Conservation (phyloP, 2,329 filamentous ascomycete species). For the Cladophialophora psammophila region DNA sequence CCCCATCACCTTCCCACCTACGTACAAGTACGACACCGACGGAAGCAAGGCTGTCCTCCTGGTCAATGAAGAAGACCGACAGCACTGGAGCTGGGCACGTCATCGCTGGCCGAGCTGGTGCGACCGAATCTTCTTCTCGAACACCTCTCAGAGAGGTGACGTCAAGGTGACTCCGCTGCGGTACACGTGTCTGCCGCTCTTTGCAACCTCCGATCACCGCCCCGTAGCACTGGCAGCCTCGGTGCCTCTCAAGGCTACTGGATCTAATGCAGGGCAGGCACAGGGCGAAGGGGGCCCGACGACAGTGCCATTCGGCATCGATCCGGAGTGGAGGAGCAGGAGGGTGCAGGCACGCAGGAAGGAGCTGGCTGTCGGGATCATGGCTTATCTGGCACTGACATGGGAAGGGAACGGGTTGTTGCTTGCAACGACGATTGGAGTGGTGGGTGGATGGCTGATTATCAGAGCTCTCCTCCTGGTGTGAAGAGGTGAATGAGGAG, state of each 20-base stretch:
- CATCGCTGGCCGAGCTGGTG: constrained; percentile 94
- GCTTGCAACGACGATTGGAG: constrained; percentile 49
- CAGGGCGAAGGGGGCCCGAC: constrained; percentile 39
- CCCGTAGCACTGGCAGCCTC: constrained; percentile 76
- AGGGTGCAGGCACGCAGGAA: constrained; percentile 62
- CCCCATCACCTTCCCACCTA: constrained; percentile 80
- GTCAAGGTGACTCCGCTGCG: constrained; percentile 60
- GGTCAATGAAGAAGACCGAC: constrained; percentile 44
- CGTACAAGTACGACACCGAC: constrained; percentile 81
- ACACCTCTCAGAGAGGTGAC: constrained; percentile 60
- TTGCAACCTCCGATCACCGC: constrained; percentile 86
- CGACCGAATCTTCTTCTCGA: constrained; percentile 79
- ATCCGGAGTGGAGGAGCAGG: constrained; percentile 63
- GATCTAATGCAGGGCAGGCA: constrained; percentile 44
- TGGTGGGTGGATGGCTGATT: constrained; percentile 49
- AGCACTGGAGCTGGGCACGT: constrained; percentile 74
- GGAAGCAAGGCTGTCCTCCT: constrained; percentile 42
- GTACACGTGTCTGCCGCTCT: constrained; percentile 79
- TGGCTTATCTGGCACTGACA: constrained; percentile 61
- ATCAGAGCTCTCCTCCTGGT: constrained; percentile 45
- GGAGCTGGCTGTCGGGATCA: constrained; percentile 66
- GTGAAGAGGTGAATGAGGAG: constrained; percentile 1
- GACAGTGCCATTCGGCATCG: constrained; percentile 64
- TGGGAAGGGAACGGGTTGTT: constrained; percentile 56
- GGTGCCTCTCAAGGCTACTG: constrained; percentile 63